Base-by-base conservation (phyloP, 1,139 yeast species). In the Meyerozyma carpophila region DNA sequence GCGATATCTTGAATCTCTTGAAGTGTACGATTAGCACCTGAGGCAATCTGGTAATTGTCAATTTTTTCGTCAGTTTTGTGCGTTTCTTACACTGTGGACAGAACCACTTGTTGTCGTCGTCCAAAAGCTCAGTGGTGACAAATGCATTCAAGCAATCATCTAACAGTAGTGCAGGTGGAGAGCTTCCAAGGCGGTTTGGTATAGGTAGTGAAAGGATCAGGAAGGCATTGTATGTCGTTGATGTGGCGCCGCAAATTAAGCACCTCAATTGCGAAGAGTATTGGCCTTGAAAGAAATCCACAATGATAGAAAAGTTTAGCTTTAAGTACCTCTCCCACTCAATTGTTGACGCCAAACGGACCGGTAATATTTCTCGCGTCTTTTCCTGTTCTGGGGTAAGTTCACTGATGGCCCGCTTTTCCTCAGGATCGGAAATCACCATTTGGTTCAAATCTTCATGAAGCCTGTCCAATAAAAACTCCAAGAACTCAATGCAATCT, bases 251-350 rank as follows among this genome's bases (percentile, higher is more conserved):
- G 65, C 98, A 93, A 39, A 77, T 80, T 42, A 83, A 65, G 61
- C 98, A 93, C 56, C 75, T 77, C 54, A 93, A 69, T 47, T 81
- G 85, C 8, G 96, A 87, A 42, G 89, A 77, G 56, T 86, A 86
- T 63, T 93, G 97, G 1, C 97, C 97, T 62, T 90, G 96, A 57
- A 89, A 88, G 44, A 82, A 78, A 56, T 88, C 95, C 3, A 89
- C 95, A 26, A 93, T 77, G 1, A 86, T 77, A 32, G 97, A 90
- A 53, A 86, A 84, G 60, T 93, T 93, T 26, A 91, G 79, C 46
- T 85, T 85, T 44, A 89, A 69, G 59, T 89, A 90, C 47, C 96
- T 73, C 58, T 89, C 96, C 98, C 98, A 93, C 62, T 93, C 98
- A 42, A 90, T 84, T 0, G 95, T 82, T 0, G 96, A 84, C 0